phyloP scores from a whole-genome alignment of 2,329 filamentous ascomycete species.

The Phialophora chinensis region DNA sequence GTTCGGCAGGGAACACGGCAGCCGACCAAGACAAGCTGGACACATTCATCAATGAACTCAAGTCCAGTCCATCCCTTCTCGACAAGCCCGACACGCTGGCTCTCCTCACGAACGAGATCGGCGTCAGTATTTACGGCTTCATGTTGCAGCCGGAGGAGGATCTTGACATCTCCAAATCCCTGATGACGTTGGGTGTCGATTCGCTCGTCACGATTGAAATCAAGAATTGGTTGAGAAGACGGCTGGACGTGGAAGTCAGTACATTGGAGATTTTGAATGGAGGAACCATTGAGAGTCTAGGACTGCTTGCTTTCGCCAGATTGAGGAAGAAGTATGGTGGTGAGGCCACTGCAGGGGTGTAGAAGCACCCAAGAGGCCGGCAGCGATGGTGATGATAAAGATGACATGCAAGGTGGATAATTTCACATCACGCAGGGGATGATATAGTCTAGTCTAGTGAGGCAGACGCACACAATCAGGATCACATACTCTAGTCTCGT shows the following conservation, averaged over 20 bases:
- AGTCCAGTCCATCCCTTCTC: no score
- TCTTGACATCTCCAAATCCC: not conserved
- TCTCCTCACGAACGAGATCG: not conserved
- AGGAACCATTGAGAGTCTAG: not conserved
- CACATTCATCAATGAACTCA: no score
- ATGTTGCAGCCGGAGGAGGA: not conserved
- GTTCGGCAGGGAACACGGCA: no score
- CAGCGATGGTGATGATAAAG: no score
- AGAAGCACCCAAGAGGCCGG: no score
- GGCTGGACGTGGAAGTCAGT: not conserved
- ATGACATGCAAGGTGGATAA: no score
- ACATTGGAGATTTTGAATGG: not conserved
- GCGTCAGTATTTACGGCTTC: not conserved
- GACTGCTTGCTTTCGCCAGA: not conserved
- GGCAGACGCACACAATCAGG: no score
- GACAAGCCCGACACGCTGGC: no score
- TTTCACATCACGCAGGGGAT: no score
- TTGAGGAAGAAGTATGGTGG: not conserved
- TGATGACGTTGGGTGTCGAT: not conserved
- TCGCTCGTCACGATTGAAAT: conserved; percentile 1
- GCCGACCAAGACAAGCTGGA: no score
- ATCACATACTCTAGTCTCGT: no score
- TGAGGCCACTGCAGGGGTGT: not conserved
- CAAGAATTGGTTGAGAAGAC: not conserved
- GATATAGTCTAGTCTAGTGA: no score